Percentiles rank a stretch among this genome's conserved stretches.
phyloP scores from a whole-genome alignment of 1,284 basidiomycete species.

The Ganoderma multipileum region DNA sequence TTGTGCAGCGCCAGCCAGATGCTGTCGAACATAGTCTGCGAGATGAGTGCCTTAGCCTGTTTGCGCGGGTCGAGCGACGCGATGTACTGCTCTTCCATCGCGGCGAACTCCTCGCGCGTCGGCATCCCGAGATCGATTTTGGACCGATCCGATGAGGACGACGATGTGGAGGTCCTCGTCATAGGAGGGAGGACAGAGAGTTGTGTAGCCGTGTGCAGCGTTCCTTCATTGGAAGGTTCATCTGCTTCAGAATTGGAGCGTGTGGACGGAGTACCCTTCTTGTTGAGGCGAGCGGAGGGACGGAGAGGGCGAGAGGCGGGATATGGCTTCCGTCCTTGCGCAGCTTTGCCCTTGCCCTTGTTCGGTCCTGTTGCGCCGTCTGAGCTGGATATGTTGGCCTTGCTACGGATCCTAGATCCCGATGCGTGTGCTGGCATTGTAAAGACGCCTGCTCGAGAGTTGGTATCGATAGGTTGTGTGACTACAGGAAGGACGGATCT shows the following conservation, averaged over 20 bases:
- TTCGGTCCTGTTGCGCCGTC: constrained; percentile 1
- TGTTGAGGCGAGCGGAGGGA: constrained; percentile 2
- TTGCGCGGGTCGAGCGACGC: constrained; percentile 61
- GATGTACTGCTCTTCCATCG: constrained; percentile 61
- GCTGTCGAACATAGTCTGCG: constrained; percentile 69
- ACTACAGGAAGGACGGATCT: background rate
- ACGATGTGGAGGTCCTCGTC: background rate
- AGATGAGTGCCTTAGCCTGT: constrained; percentile 73
- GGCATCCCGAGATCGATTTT: constrained; percentile 34
- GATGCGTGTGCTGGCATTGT: background rate
- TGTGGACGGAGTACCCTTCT: background rate
- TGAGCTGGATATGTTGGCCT: background rate
- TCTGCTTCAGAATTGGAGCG: background rate
- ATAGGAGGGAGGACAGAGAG: background rate
- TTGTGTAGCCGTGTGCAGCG: too few relatives aligned
- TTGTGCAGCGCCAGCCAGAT: constrained; percentile 68
- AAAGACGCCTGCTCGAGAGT: background rate
- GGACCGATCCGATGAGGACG: background rate
- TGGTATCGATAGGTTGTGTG: constrained; percentile 4
- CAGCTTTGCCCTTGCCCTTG: constrained; percentile 3
- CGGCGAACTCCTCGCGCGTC: constrained; percentile 54
- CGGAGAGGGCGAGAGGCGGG: constrained; percentile 1
- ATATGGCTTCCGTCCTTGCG: constrained; percentile 1
- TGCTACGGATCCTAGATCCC: constrained; percentile 1
- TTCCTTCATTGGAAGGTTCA: background rate